Conservation (phyloP, 805 yeast genomes). For the Suhomyces pyralidae region DNA sequence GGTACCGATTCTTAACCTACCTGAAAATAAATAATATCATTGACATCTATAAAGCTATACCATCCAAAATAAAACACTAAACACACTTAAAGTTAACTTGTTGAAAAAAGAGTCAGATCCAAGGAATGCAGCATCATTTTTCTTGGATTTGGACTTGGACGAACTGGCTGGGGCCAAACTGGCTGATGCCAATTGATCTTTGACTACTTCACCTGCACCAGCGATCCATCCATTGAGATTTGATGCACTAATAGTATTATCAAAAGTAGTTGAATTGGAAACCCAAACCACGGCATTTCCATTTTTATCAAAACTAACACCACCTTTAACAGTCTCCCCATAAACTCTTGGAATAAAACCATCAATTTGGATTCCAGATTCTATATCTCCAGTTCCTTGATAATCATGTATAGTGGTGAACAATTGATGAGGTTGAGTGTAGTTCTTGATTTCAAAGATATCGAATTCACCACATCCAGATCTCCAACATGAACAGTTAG, state of each 20-base stretch:
- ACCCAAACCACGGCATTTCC: conserved; percentile 63
- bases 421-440: conserved; percentile 52
- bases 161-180: conserved; percentile 17
- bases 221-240: conserved; percentile 47
- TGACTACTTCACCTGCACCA: conserved; percentile 26
- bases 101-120: conserved; percentile 6
- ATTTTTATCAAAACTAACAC: conserved; percentile 62
- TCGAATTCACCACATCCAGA: conserved; percentile 81
- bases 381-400: conserved; percentile 66
- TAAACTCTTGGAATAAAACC: conserved; percentile 60
- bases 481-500: conserved; percentile 72
- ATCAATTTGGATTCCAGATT: conserved; percentile 53
- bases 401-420: conserved; percentile 71
- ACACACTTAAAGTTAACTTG: conserved; percentile 8
- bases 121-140: conserved; percentile 16
- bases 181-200: conserved; percentile 26
- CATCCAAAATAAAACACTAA: conserved; percentile 9
- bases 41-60: not conserved
- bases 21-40: not conserved
- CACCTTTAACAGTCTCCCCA: conserved; percentile 55
- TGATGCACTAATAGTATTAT: conserved; percentile 41
- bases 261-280: conserved; percentile 51
- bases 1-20: not conserved
- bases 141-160: conserved; percentile 20
- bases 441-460: conserved; percentile 70